Conservation (phyloP, 441 rosid genomes). For the Dalechampia spathulata region DNA sequence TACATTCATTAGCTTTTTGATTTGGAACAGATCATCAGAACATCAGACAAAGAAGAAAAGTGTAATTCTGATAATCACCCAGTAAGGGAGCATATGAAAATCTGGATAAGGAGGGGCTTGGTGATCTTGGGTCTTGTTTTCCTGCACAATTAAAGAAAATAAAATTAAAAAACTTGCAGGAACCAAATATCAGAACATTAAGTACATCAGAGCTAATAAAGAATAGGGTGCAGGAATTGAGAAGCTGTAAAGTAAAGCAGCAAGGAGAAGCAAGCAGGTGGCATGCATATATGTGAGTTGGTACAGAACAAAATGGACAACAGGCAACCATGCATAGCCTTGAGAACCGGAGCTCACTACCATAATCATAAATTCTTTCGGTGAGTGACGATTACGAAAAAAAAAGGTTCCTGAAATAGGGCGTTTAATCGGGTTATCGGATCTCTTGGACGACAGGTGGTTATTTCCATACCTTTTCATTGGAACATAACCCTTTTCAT, state of each 20-base stretch:
- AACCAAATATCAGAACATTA: too few species aligned
- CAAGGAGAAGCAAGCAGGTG: too few species aligned
- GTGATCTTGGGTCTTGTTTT: constrained; percentile 73
- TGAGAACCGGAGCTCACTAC: not conserved
- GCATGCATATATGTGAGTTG: not conserved
- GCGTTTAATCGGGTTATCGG: not conserved
- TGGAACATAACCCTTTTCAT: too few species aligned
- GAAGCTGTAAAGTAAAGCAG: too few species aligned
- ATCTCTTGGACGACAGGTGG: not conserved
- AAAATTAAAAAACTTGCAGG: too few species aligned
- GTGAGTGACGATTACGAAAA: not conserved
- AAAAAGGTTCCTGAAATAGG: not conserved
- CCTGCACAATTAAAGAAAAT: constrained; percentile 29
- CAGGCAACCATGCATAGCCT: constrained; percentile 33
- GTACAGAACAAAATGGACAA: constrained; percentile 7
- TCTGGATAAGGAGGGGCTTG: constrained; percentile 35
- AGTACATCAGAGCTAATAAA: too few species aligned
- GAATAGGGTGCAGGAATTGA: too few species aligned
- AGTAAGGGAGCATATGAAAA: constrained; percentile 67
- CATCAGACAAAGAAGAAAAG: not conserved
- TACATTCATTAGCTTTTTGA: too few species aligned
- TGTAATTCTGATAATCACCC: constrained; percentile 35
- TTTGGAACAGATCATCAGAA: too few species aligned
- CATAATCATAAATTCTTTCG: not conserved
- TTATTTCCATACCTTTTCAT: too few species aligned